These are phyloP conservation scores for Geranomyces michiganensis DNA, from an alignment of 192 early-diverging fungal species.

Conservation along the genomic window DNA sequence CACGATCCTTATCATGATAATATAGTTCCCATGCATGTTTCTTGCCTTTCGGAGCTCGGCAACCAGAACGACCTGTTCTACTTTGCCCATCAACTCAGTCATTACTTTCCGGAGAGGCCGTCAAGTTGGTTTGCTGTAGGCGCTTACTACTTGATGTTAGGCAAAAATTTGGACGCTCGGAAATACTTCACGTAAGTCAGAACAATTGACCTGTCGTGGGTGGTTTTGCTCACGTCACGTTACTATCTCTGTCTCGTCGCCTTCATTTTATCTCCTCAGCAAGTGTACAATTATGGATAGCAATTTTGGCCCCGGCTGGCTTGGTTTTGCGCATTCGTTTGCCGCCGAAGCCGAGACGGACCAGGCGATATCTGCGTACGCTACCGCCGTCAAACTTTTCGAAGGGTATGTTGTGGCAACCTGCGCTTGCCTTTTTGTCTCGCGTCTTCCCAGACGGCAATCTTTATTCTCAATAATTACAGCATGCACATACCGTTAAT, in stretches of 20 bases:
- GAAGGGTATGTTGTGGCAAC: conserved; percentile 71
- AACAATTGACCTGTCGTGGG: neutral
- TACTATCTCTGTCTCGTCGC: too few relatives aligned
- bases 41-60: conserved; percentile 66
- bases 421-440: too few relatives aligned
- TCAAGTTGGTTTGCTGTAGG: conserved; percentile 80
- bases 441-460: neutral
- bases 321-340: conserved; percentile 82
- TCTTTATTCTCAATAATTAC: too few relatives aligned
- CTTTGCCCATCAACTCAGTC: conserved; percentile 72
- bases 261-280: too few relatives aligned
- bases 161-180: conserved; percentile 64
- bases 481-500: conserved; percentile 66
- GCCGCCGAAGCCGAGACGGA: conserved; percentile 74
- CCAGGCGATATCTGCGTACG: conserved; percentile 75
- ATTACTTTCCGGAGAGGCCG: conserved; percentile 58
- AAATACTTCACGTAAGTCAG: conserved; percentile 58
- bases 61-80: conserved; percentile 70
- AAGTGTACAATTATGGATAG: conserved; percentile 66
- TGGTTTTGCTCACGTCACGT: conserved; percentile 6
- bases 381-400: conserved; percentile 62
- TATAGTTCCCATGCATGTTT: conserved; percentile 65
- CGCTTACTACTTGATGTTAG: conserved; percentile 69
- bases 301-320: conserved; percentile 71
- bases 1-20: conserved; percentile 60